These are phyloP conservation scores for Zarea fungicola DNA, from an alignment of 2,329 filamentous ascomycete genomes.

Conservation along the genomic window DNA sequence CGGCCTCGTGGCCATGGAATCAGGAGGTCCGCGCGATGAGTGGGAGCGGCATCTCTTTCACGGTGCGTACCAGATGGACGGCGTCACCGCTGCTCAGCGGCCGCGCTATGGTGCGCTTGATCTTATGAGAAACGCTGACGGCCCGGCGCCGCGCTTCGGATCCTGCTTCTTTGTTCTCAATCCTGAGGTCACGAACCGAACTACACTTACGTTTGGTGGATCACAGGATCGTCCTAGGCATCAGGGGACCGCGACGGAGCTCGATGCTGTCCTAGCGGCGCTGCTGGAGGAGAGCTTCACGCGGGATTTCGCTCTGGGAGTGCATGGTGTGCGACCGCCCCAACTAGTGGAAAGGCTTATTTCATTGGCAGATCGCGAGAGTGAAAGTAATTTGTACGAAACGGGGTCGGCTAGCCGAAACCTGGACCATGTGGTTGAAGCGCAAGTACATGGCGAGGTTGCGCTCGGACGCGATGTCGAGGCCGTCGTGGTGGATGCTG, in stretches of 20 bases:
- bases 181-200: constrained; percentile 11
- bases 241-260: constrained; percentile 15
- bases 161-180: constrained; percentile 18
- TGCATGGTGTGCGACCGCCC: constrained; percentile 12
- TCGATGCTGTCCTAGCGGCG: constrained; percentile 16
- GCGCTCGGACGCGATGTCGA: constrained; percentile 17
- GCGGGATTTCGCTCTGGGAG: constrained; percentile 16
- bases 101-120: constrained; percentile 20
- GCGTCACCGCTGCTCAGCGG: constrained; percentile 4
- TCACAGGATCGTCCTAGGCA: constrained; percentile 16
- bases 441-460: constrained; percentile 18
- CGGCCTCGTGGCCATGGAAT: constrained; percentile 13
- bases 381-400: too few relatives aligned
- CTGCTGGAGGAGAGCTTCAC: constrained; percentile 19
- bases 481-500: constrained; percentile 17
- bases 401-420: constrained; percentile 13
- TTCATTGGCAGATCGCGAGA: not conserved
- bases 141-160: constrained; percentile 18
- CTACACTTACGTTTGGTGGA: constrained; percentile 18
- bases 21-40: constrained; percentile 15
- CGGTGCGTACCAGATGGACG: not conserved
- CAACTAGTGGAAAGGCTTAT: constrained; percentile 1
- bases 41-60: constrained; percentile 10
- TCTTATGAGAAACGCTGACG: constrained; percentile 16
- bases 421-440: constrained; percentile 19